Base-by-base conservation (phyloP, 2,329 filamentous ascomycete species). In the Aspergillus uvarum region DNA sequence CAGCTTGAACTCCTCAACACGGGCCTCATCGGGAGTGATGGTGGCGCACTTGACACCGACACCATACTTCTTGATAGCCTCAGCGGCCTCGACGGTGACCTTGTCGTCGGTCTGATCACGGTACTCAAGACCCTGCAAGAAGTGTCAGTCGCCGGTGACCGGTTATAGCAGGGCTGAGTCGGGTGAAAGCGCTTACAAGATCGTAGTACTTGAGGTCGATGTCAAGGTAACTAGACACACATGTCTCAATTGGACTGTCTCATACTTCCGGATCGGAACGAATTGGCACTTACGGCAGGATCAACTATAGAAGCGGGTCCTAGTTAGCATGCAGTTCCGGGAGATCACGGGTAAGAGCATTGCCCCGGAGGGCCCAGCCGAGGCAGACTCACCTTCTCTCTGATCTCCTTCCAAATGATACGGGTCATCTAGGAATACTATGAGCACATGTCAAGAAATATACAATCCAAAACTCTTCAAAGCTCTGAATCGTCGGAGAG, bases 41-140 rank as follows among this genome's bases (percentile, higher is more conserved):
- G 95, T 99, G 67, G 95, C 95, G 80, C 95, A 99, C 85, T 99
- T 99, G 82, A 99, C 92, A 79, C 94, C 95, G 58, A 99, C 95
- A 61, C 89, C 92, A 85, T 98, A 97, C 85, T 97, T 96, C 86
- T 96, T 93, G 83, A 98, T 98, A 48, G 95, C 95, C 82, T 96
- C 92, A 58, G 95, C 95, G 58, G 94, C 91, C 75, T 98, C 95
- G 70, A 93, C 78, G 64, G 95, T 99, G 80, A 99, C 94, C 83
- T 97, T 85, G 79, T 98, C 95, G 77, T 96, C 88, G 76, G 95
- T 98, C 86, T 96, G 80, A 78, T 99, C 94, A 76, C 95, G 91
- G 85, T 96, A 96, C 77, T 91, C 88, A 66, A 98, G 87, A 63
- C 95, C 95, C 75, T 84, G 58, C 63, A 47, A 38, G 49, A 52